Conservation (phyloP, 768 basidiomycete species). For the Mycena venus region DNA sequence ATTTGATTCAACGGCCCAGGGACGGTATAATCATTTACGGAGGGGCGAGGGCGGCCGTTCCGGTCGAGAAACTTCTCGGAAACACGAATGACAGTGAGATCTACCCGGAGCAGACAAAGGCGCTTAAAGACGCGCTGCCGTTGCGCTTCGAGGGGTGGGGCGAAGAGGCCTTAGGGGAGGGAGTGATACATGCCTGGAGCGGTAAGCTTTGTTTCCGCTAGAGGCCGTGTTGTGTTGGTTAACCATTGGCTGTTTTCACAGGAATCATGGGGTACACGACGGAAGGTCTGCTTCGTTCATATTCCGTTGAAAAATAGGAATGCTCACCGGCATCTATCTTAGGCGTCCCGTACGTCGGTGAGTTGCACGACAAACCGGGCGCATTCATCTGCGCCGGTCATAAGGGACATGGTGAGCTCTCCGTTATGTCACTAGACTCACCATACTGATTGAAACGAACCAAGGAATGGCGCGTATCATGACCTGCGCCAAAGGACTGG, state of each 20-base stretch:
- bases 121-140: constrained; percentile 33
- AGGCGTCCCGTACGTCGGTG: constrained; percentile 40
- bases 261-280: constrained; percentile 41
- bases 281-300: not conserved
- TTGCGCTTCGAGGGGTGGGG: constrained; percentile 42
- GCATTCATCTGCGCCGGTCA: constrained; percentile 43
- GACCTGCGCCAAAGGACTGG: constrained; percentile 39
- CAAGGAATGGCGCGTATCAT: constrained; percentile 35
- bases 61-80: constrained; percentile 26
- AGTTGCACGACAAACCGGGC: constrained; percentile 41
- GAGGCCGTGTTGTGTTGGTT: too few species aligned
- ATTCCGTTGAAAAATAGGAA: not conserved
- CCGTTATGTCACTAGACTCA: too few species aligned
- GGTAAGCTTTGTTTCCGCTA: too few species aligned
- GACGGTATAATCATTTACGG: constrained; percentile 39
- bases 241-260: too few species aligned
- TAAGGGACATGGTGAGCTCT: constrained; percentile 46
- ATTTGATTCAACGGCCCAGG: constrained; percentile 37
- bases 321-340: not conserved
- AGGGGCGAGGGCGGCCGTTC: constrained; percentile 27
- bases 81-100: constrained; percentile 36
- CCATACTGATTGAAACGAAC: not conserved
- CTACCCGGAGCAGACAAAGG: constrained; percentile 36
- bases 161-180: constrained; percentile 34
- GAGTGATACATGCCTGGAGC: constrained; percentile 27